Conservation (phyloP, 2,329 filamentous ascomycete species). For the Verticillium nonalfalfae region DNA sequence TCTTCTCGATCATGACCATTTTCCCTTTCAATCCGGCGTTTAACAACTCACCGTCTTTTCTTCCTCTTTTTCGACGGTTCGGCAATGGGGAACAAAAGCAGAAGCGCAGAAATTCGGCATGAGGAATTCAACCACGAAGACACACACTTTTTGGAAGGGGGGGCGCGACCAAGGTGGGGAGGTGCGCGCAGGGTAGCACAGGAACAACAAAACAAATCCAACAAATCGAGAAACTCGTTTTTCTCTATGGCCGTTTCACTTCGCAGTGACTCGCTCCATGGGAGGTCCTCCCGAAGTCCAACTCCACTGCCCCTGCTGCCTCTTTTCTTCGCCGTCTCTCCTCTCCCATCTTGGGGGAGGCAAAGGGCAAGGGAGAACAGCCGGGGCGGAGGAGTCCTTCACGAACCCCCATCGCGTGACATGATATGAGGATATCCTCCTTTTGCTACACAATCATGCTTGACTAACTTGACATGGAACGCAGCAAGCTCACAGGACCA, state of each 20-base stretch:
- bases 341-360: background rate
- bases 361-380: too few relatives aligned
- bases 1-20: background rate
- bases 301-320: background rate
- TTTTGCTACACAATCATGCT: background rate
- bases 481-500: too few relatives aligned
- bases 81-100: background rate
- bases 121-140: background rate
- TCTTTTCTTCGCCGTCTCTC: background rate
- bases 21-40: background rate
- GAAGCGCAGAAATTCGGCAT: background rate
- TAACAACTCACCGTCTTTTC: background rate
- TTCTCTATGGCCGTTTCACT: constrained; percentile 72
- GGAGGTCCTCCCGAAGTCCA: constrained; percentile 65
- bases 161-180: background rate
- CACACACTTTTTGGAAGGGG: too few relatives aligned
- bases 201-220: constrained; percentile 16
- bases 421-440: background rate
- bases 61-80: background rate
- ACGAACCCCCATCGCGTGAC: background rate
- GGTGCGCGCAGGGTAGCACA: constrained; percentile 2
- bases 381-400: too few relatives aligned
- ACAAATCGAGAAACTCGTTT: constrained; percentile 33
- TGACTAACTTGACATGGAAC: too few relatives aligned
- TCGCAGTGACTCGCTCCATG: constrained; percentile 66